Evolutionary conservation across 805 yeast species (phyloP), one percentile per base, ranked within the genome.

Genomic region (Ogataea saltuana): DNA sequence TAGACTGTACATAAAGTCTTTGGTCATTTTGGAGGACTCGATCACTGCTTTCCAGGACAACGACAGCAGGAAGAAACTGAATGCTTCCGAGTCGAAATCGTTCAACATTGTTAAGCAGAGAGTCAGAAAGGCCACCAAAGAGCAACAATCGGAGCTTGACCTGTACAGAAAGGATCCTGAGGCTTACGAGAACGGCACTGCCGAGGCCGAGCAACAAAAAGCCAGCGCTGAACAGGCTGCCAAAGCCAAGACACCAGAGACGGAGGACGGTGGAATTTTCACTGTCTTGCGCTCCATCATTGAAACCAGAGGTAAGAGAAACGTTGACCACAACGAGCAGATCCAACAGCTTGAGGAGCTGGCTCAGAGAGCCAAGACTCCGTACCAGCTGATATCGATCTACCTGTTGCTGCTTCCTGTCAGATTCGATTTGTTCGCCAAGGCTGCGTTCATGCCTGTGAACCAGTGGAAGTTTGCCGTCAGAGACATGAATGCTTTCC

Each of bases 301-400:
- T 47, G 98, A 93, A 67, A 75, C 89, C 38, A 83, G 99, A 70
- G 99, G 99, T 73, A 90, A 90, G 75, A 91, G 88, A 74, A 89
- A 88, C 64, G 85, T 88, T 50, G 96, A 91, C 65, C 80, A 83
- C 51, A 65, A 63, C 50, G 95, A 87, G 65, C 96, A 91, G 67
- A 79, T 89, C 51, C 69, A 70, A 43, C 71, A 75, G 33, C 73
- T 93, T 60, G 96, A 86, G 68, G 73, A 71, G 35, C 71, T 87
- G 49, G 54, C 76, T 37, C 57, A 68, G 9, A 73, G 83, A 43
- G 70, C 78, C 9, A 67, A 70, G 32, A 59, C 72, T 19, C 76
- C 88, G 21, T 93, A 86, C 66, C 95, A 93, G 70, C 71, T 73
- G 51, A 87, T 93, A 55, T 71, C 84, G 30, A 77, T 89, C 39